Evolutionary conservation across 306 rosid species (phyloP).

Genomic region (Begonia fuchsioides): DNA sequence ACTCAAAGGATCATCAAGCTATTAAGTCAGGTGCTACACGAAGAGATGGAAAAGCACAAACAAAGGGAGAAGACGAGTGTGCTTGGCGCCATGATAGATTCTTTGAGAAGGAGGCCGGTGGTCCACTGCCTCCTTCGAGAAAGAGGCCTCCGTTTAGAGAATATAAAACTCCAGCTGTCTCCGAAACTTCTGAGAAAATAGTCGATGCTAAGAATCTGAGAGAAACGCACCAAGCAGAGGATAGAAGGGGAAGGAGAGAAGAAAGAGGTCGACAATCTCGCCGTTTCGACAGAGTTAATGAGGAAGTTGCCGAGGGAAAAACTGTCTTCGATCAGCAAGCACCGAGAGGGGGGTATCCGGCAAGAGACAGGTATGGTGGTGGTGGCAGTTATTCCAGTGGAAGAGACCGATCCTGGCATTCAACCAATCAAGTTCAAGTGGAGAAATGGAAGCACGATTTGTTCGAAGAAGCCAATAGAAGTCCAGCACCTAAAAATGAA

Average conservation of each 20-base stretch:
- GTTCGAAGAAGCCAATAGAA: slow-evolving; percentile 58
- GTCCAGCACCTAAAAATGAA: slow-evolving; percentile 68
- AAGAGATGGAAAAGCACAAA: slow-evolving; percentile 38
- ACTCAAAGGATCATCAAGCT: slow-evolving; percentile 29
- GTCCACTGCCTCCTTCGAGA: slow-evolving; percentile 28
- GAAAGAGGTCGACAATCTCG: slow-evolving; percentile 40
- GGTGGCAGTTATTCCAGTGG: slow-evolving; percentile 35
- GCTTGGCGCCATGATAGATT: slow-evolving; percentile 35
- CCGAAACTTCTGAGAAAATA: slow-evolving; percentile 29
- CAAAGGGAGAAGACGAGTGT: slow-evolving; percentile 22
- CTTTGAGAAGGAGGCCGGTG: slow-evolving; percentile 32
- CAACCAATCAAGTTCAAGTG: slow-evolving; percentile 26
- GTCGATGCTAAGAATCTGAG: slow-evolving; percentile 27
- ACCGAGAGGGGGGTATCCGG: slow-evolving; percentile 34
- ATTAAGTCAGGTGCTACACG: slow-evolving; percentile 21
- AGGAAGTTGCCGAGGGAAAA: slow-evolving; percentile 30
- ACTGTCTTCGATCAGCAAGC: slow-evolving; percentile 26
- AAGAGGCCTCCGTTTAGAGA: slow-evolving; percentile 82
- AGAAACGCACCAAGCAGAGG: slow-evolving; percentile 21
- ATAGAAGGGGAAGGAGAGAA: slow-evolving; percentile 48
- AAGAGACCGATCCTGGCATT: slow-evolving; percentile 37
- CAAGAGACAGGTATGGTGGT: slow-evolving; percentile 42
- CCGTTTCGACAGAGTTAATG: slow-evolving; percentile 34
- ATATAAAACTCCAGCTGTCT: slow-evolving; percentile 43
- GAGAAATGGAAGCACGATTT: slow-evolving; percentile 93